Base-by-base conservation (phyloP, 306 rosid species). In the Cicer pinnatifidum region DNA sequence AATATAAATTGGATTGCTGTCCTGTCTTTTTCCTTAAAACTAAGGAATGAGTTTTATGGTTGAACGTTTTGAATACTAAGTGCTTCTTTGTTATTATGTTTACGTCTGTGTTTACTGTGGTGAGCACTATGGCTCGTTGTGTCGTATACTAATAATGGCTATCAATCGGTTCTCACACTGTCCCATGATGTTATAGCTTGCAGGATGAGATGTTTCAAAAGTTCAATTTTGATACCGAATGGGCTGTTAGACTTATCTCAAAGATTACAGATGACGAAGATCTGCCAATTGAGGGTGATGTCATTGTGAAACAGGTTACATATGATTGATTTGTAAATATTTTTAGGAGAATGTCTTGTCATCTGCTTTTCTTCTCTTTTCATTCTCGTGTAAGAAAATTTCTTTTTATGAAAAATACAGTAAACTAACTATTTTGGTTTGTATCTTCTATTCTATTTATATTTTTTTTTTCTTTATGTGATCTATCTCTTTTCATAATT, bases 121-220 rank as follows among this genome's bases (percentile, higher is more conserved):
- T 73, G 41, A 59, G 11, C 9, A 4, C 51, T 44, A 62, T 54
- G 46, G 58, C 15, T 53, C 35, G 60, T 20, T 23, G 12, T 66
- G 62, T 68, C 50, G 5, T 68, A 54, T 73, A 69, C 33, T 54
- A 17, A 61, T 69, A 37, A n/a, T 63, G 71, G 38, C 41, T 40
- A 45, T 68, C 72, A 54, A 51, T 52, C 62, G 37, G 43, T 48
- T 75, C 81, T 78, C 77, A 78, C 81, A 28, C 50, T 45, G 39
- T 71, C 37, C 53, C 64, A 70, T 57, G 54, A 77, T 84, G 75
- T 78, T 71, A 82, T 76, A 94, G 98, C 81, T 84, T 94, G 92
- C 98, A 94, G 90, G 98, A 94, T 75, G 97, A 94, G 86, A 94
- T 94, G 97, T 91, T 94, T 82, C 97, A 78, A 59, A 94, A 94